Evolutionary conservation across 441 rosid genomes (phyloP), one percentile per base, ranked within the genome.

Genomic region (Monsonia emarginata): DNA sequence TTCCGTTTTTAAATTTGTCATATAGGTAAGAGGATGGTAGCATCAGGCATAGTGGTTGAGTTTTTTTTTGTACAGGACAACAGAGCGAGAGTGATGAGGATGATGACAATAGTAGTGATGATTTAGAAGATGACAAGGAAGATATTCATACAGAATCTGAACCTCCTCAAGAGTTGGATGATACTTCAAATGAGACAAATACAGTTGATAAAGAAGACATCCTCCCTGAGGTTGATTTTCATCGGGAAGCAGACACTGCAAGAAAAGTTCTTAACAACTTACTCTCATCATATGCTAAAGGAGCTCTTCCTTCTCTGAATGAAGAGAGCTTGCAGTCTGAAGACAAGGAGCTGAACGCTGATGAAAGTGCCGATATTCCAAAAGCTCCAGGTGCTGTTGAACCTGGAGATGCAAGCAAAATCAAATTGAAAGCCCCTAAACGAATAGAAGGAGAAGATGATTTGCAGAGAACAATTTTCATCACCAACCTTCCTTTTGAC

Each of bases 401-500:
- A 69, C 76, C 86, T 56, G 77, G 46, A 70, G 71, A 72, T 67
- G 66, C 84, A 13, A 61, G 76, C 57, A 80, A 83, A 77, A 73
- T 57, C 27, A 82, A 76, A 69, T 68, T 68, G 61, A 65, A 65
- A 68, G 73, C 77, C 64, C 58, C 14, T 18, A 75, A 78, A 69
- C 80, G 78, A 72, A 61, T 22, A 1, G 87, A 77, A 10, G 71
- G 52, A 19, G 85, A 82, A 66, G 96, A 80, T 4, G 92, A 85
- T 74, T 79, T 93, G 69, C 79, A 77, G 68, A 81, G 82, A 78
- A 88, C 95, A 46, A 64, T 90, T 76, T 93, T 93, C 72, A 79
- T 90, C 66, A 84, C 82, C 83, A 90, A 88, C 79, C 82, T 93
- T 72, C 96, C 96, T 14, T 93, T 87, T 74, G 97, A 88, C 62